These are phyloP conservation scores for Solanum boliviense DNA, from an alignment of 257 asterid genomes.

Conservation along the genomic window DNA sequence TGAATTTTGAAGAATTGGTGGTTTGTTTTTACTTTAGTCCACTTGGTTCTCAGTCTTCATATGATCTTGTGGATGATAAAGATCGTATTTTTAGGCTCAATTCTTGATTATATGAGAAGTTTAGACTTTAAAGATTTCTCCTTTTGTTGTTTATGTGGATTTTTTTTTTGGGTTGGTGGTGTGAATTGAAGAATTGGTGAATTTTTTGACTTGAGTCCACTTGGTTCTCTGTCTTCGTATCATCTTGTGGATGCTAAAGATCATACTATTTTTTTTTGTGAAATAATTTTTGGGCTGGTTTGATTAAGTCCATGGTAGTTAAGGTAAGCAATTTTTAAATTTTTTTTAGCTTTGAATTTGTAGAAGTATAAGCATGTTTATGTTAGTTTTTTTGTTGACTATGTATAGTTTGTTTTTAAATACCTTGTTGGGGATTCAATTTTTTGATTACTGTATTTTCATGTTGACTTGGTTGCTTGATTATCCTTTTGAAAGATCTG, in stretches of 20 bases:
- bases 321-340: not conserved
- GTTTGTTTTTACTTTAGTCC: not conserved
- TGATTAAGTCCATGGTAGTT: not conserved
- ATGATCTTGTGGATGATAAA: not conserved
- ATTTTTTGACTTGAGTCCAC: not conserved
- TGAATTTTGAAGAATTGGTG: not conserved
- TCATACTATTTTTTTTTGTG: not conserved
- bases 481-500: not conserved
- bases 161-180: not conserved
- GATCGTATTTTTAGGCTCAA: not conserved
- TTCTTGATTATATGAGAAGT: not conserved
- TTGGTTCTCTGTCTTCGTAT: not conserved
- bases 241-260: not conserved
- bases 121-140: not conserved
- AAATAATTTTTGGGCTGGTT: not conserved
- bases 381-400: not conserved
- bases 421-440: not conserved
- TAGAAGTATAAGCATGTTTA: not conserved
- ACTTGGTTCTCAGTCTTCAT: not conserved
- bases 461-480: not conserved
- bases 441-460: not conserved
- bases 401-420: not conserved
- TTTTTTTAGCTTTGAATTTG: not conserved
- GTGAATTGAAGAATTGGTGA: not conserved
- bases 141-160: not conserved